Conservation (phyloP, 768 basidiomycete species). For the Tulasnella sp. region DNA sequence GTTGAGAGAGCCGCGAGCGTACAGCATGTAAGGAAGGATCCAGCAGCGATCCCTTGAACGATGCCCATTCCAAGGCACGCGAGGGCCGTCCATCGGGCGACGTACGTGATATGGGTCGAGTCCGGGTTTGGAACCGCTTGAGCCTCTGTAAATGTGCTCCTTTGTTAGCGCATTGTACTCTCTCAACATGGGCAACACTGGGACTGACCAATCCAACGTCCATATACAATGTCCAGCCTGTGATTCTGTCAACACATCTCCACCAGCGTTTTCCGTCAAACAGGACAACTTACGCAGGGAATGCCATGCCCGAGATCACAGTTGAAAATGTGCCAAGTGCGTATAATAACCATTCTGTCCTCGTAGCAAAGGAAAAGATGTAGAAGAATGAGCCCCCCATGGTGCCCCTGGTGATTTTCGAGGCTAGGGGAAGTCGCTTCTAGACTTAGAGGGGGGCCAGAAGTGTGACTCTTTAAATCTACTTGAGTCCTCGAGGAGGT, state of each 20-base stretch:
- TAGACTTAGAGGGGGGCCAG: neutral
- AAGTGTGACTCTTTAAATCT: neutral
- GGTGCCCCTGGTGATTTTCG: neutral
- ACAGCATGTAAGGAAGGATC: constrained; percentile 13
- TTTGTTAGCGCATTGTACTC: neutral
- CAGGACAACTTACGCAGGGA: neutral
- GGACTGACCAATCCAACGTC: neutral
- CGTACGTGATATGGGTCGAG: neutral
- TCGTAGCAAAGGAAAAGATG: neutral
- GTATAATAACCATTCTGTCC: constrained; percentile 8
- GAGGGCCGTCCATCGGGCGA: constrained; percentile 15
- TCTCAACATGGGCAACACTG: neutral
- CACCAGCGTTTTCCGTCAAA: neutral
- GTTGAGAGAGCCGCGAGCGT: neutral
- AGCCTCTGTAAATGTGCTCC: neutral
- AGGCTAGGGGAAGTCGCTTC: neutral
- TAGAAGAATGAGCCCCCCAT: constrained; percentile 15
- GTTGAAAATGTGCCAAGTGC: neutral
- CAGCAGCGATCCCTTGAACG: constrained; percentile 10
- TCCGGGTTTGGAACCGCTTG: neutral
- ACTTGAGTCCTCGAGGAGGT: neutral
- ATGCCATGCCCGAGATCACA: neutral
- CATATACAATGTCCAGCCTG: neutral
- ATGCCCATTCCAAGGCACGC: constrained; percentile 5
- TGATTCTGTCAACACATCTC: neutral